Conservation (phyloP, 345 rosid genomes). For the Turritis glabra region DNA sequence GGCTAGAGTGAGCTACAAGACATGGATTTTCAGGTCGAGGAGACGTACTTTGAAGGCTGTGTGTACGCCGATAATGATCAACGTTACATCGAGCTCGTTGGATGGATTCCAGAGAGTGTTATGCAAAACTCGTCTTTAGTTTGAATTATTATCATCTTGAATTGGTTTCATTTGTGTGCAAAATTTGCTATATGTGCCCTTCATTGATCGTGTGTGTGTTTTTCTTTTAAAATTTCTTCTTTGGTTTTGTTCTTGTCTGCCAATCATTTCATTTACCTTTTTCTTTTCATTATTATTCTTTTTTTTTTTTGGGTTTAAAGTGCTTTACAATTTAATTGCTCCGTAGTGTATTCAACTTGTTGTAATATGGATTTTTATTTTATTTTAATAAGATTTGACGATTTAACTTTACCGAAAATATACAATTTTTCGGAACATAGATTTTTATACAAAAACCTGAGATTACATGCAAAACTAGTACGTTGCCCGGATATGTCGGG, state of each 20-base stretch:
- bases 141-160: neutral
- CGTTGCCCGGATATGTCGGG: neutral
- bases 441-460: neutral
- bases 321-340: neutral
- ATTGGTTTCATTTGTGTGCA: slow-evolving; percentile 27
- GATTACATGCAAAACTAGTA: neutral
- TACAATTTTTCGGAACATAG: neutral
- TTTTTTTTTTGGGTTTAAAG: neutral
- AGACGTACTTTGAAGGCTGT: slow-evolving; percentile 49
- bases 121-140: slow-evolving; percentile 55
- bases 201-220: slow-evolving; percentile 25
- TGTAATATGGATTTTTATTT: neutral
- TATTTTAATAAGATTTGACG: neutral
- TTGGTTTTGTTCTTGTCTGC: slow-evolving; percentile 22
- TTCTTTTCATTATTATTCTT: neutral
- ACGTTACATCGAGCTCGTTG: slow-evolving; percentile 40
- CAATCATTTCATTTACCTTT: neutral
- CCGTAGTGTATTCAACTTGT: neutral
- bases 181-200: slow-evolving; percentile 23
- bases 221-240: neutral
- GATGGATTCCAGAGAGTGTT: slow-evolving; percentile 44
- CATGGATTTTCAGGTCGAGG: slow-evolving; percentile 54
- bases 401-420: neutral
- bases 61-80: slow-evolving; percentile 52
- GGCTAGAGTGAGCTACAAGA: slow-evolving; percentile 69